Evolutionary conservation across 202 grass and related monocot species (phyloP).

Genomic region (Panicum hallii): DNA sequence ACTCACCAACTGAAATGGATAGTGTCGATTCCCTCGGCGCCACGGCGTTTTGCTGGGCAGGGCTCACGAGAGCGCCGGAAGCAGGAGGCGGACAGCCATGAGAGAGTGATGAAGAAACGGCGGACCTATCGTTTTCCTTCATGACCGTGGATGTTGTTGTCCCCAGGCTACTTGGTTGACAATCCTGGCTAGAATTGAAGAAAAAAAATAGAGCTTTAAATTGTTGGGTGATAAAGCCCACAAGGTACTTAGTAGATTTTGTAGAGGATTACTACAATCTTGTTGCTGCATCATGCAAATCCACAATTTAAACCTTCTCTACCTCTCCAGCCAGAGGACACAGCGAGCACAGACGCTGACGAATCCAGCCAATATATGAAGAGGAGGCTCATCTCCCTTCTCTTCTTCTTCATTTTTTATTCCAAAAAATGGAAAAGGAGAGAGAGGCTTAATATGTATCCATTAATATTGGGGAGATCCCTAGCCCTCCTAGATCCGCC

Average conservation of each 20-base stretch:
- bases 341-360: neutral
- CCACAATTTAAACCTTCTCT: neutral
- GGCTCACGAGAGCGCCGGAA: conserved; percentile 30
- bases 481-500: too few relatives aligned
- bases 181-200: neutral
- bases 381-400: too few relatives aligned
- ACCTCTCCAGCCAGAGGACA: neutral
- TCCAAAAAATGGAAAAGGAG: too few relatives aligned
- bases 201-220: neutral
- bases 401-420: too few relatives aligned
- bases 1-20: conserved; percentile 21
- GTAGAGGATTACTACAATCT: neutral
- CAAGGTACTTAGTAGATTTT: neutral
- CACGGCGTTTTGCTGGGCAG: conserved; percentile 12
- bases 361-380: too few relatives aligned
- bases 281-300: neutral
- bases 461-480: too few relatives aligned
- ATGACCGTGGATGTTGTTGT: conserved; percentile 23
- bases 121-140: conserved; percentile 22
- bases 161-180: neutral
- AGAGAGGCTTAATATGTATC: too few relatives aligned
- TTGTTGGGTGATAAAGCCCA: neutral
- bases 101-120: neutral
- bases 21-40: conserved; percentile 26
- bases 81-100: neutral